Evolutionary conservation across 352 stramenopile genomes (phyloP), one percentile per base, ranked within the genome.

Genomic region (Phytophthora citrophthora): DNA sequence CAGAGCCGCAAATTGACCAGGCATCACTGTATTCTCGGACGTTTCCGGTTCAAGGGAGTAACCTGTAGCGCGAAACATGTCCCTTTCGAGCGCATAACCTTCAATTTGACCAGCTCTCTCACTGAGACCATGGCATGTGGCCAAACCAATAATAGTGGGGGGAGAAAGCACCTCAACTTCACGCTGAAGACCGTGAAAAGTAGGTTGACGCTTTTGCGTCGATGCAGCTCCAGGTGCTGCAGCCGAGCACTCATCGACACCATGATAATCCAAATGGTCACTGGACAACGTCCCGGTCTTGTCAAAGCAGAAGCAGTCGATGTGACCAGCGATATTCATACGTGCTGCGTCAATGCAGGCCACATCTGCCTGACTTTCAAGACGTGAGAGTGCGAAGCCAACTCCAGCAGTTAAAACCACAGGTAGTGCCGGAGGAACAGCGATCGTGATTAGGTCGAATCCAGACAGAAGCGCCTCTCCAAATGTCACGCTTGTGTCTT

Each of bases 231-330:
- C 57, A n/a, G 57, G 51, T 45, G 54, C 49, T 46, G 31, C 38
- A 40, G 45, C 46, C 0, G 72, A 69, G 47, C 83, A 88, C 46
- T 89, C 77, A 34, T 94, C 86, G 0, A 93, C 79, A 15, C 83
- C 83, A 26, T 89, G 76, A 52, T 92, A 92, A 40, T 91, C 75
- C 16, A 94, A 50, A 40, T 88, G 78, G 16, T 93, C 86, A 34
- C 71, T 88, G 8, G 86, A 90, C 5, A 94, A 61, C 9, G 86
- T 94, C 1, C 86, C 86, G 5, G 86, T 94, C 74, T 94, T 94
- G 65, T 94, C 86, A 40, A 94, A 94, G 61, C 83, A 93, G 34
- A 93, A 93, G 44, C 76, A 89, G 40, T 90, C 70, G 5, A 94
- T 53, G 44, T 94, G 83, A 0, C 86, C 86, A 0, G 77, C 75